Percentiles rank a stretch among this genome's conserved stretches.
Conservation (phyloP, 306 rosid species). For the Inga laurina region DNA sequence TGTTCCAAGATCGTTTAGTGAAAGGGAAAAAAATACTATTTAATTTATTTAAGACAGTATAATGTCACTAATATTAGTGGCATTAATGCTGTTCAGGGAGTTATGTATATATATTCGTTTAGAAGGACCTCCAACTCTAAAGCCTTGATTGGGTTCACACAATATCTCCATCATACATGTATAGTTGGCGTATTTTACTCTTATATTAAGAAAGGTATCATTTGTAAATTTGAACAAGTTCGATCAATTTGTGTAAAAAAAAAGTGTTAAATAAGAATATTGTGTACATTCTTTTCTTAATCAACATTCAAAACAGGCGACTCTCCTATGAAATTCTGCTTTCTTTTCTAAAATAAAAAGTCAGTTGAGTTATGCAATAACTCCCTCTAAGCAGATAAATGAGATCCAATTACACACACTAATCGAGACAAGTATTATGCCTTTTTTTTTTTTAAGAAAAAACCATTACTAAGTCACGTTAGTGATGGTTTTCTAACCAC, state of each 20-base stretch:
- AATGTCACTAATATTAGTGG: constrained; percentile 6
- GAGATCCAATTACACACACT: neutral
- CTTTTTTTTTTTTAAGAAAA: no score
- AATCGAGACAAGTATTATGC: neutral
- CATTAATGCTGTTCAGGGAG: constrained; percentile 48
- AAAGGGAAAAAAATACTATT: constrained; percentile 59
- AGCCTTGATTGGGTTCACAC: neutral
- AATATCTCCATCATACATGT: neutral
- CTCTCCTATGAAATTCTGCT: neutral
- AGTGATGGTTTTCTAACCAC: no score
- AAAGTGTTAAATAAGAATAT: no score
- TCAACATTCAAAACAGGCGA: neutral
- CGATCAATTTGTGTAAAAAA: neutral
- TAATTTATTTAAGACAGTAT: constrained; percentile 64
- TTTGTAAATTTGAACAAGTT: neutral
- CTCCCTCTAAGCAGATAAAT: no score
- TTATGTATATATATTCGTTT: constrained; percentile 92
- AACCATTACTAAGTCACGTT: no score
- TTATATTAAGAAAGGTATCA: neutral
- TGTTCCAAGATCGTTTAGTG: constrained; percentile 33
- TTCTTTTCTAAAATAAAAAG: no score
- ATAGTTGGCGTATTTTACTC: neutral
- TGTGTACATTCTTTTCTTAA: neutral
- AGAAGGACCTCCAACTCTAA: constrained; percentile 56
- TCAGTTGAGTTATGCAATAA: no score